Evolutionary conservation across 2,329 filamentous ascomycete species (phyloP), one percentile per base, ranked within the genome.

Genomic region (Cucurbitaria berberidis): DNA sequence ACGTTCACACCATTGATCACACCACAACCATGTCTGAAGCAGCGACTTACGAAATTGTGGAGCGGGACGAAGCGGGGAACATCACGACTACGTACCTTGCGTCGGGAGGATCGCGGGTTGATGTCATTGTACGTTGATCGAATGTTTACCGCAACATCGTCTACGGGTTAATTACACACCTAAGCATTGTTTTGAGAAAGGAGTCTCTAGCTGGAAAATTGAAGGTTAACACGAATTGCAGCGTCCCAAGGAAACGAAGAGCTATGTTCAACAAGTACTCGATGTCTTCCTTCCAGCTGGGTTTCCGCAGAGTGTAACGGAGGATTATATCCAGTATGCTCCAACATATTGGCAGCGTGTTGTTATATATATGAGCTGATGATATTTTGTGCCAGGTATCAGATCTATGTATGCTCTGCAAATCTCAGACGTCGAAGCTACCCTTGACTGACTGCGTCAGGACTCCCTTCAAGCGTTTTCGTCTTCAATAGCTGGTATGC

Each of bases 381-480:
- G 5, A 22, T 16, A 36, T 45, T 32, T 22, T 21, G 39, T 16
- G 22, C 16, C 43, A 88, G 86, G 66, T 88, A 89, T 72, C 86
- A 89, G 70, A 84, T 89, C 45, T 89, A 87, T 75, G 86, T 88
- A 10, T 42, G 29, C 41, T 26, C 24, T 11, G 5, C 13, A 19
- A 36, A 13, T 27, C 48, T 46, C 24, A 22, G 10, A 50, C 24
- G 24, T 19, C 5, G 18, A 15, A 21, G n/a, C 22, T 16, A 26
- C 11, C n/a, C 21, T 45, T 24, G 26, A 48, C 16, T 18, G 7
- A 13, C 45, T 19, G 72, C 9, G 36, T 3, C 47, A 81, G 82
- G 90, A 95, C 76, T 93, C 90, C 0, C 81, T 93, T 1, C 90
- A 95, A 75, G 90, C 90, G 24, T 93, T 95, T 74, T 90, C 89